Percentiles rank a stretch among this genome's conserved stretches.
Conservation (phyloP, 2,329 filamentous ascomycete species). For the Monilinia aucupariae region DNA sequence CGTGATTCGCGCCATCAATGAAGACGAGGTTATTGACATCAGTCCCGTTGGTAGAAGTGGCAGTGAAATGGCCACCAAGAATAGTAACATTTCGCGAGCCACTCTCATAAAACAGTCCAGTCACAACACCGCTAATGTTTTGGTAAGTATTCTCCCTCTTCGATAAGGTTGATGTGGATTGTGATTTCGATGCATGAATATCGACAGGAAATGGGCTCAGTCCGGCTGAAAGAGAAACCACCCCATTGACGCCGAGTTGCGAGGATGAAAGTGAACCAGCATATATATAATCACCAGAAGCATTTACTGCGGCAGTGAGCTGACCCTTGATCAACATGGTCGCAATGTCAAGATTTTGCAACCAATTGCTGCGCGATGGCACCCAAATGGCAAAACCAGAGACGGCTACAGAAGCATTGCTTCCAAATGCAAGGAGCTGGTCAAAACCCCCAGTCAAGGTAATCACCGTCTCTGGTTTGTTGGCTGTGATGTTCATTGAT, state of each 20-base stretch:
- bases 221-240: conserved; percentile 54
- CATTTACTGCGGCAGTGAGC: conserved; percentile 64
- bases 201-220: conserved; percentile 55
- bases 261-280: conserved; percentile 79
- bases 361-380: conserved; percentile 77
- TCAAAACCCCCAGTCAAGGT: conserved; percentile 77
- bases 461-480: conserved; percentile 65
- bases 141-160: conserved; percentile 44
- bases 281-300: conserved; percentile 61
- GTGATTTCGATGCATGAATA: conserved; percentile 40
- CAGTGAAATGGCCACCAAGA: conserved; percentile 79
- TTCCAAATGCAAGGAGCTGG: conserved; percentile 62
- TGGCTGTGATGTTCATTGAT: conserved; percentile 68
- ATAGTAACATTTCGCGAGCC: conserved; percentile 75
- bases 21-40: conserved; percentile 75
- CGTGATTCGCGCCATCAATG: conserved; percentile 67
- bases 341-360: conserved; percentile 66
- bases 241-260: conserved; percentile 66
- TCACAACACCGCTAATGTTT: conserved; percentile 61
- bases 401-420: conserved; percentile 55
- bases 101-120: conserved; percentile 70
- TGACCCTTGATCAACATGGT: conserved; percentile 65
- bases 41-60: conserved; percentile 61
- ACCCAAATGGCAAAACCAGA: conserved; percentile 89
- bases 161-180: conserved; percentile 37